A percentile compares a stretch with the other conserved stretches of the same genome.
Conservation (phyloP, 1,284 basidiomycete genomes). For the Neonothopanus nambi region DNA sequence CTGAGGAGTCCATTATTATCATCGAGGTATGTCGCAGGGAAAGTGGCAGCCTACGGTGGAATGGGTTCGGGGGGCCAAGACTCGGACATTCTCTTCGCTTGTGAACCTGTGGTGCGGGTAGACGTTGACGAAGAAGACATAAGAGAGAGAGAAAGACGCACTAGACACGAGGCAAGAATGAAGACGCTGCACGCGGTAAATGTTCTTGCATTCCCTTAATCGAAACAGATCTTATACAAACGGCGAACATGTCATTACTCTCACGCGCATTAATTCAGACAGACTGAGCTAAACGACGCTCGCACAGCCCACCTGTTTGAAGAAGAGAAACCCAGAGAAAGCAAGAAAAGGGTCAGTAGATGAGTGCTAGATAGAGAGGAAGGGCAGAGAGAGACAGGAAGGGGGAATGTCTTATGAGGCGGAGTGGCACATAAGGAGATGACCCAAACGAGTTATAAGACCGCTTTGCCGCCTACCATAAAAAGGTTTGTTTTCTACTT, state of each 20-base stretch:
- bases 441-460: neutral
- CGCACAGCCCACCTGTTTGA: neutral
- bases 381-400: neutral
- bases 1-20: conserved; percentile 33
- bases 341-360: neutral
- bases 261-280: conserved; percentile 26
- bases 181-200: conserved; percentile 17
- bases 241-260: conserved; percentile 28
- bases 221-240: conserved; percentile 23
- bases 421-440: neutral
- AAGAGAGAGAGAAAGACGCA: conserved; percentile 27
- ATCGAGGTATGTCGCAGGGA: conserved; percentile 16
- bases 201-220: conserved; percentile 31
- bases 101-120: conserved; percentile 23
- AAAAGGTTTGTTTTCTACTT: neutral
- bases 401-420: too few relatives aligned
- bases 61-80: conserved; percentile 46
- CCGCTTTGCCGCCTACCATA: neutral
- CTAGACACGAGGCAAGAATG: conserved; percentile 33
- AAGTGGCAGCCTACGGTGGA: conserved; percentile 43
- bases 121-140: conserved; percentile 44
- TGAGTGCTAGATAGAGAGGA: neutral
- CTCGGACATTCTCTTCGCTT: neutral
- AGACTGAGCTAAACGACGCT: neutral
- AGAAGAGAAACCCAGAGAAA: conserved; percentile 8